Evolutionary conservation across 2,329 filamentous ascomycete genomes (phyloP), one percentile per base, ranked within the genome.

Genomic region (Talaromyces sp.): DNA sequence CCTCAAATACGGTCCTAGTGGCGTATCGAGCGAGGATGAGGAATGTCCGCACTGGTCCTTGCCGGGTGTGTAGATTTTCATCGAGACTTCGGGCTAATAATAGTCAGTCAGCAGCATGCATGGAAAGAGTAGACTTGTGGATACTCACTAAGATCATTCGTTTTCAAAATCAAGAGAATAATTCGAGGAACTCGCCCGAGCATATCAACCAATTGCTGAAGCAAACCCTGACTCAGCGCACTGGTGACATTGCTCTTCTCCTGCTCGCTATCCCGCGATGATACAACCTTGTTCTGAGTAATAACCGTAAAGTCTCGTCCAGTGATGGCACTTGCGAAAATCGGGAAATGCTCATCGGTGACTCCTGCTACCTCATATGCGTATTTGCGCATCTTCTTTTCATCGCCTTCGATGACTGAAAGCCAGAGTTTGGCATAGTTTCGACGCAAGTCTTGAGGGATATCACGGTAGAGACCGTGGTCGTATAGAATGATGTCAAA

Each of bases 361-460:
- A 99, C 89, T 13, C 92, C 92, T 1, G 94, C 95, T 2, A 98
- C 92, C 73, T 97, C 91, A 70, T 89, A 86, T 1, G 94, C 90
- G 76, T 97, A 96, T 72, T 89, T 88, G 70, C 92, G 90, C 95
- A 99, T 99, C 22, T 84, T 83, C 2, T 84, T 79, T 79, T 97
- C 89, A 73, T 99, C 92, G 0, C 91, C 90, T 70, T 98, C 92
- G 61, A 99, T 90, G 27, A 99, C 92, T 5, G 95, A 93, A 11
- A 99, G 88, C 95, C 95, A 99, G 76, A 99, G 90, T 78, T 97
- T 96, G 61, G 95, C 95, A 73, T 99, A 99, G 19, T 90, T 91
- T 27, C 93, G 88, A 61, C 93, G 89, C 31, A 97, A 80, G 1
- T 87, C 80, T 65, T 88, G 82, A 0, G 93, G 91, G 61, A 98